Conservation (phyloP, 2,329 filamentous ascomycete species). For the Tolypocladium amazonense region DNA sequence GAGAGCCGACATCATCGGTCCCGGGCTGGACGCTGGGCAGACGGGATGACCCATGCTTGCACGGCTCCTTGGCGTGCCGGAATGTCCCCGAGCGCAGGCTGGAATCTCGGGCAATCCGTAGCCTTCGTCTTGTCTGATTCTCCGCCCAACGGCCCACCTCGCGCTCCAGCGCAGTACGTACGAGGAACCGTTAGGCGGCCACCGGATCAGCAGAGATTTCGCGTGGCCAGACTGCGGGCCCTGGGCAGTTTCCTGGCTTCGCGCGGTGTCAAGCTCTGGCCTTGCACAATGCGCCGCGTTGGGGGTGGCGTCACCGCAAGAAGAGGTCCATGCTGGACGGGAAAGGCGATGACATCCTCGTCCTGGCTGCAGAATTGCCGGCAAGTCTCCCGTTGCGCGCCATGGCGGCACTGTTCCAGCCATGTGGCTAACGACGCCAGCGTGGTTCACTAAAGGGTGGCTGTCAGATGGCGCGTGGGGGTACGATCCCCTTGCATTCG, state of each 20-base stretch:
- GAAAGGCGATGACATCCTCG: not conserved
- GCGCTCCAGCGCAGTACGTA: not conserved
- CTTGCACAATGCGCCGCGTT: not conserved
- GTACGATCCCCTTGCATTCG: not conserved
- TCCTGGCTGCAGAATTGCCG: not conserved
- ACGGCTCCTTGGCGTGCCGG: not conserved
- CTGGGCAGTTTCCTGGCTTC: not conserved
- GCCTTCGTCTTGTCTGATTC: not conserved
- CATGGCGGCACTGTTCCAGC: not conserved
- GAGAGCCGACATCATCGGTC: not conserved
- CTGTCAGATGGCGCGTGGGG: not conserved
- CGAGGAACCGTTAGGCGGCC: not conserved
- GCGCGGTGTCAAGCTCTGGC: not conserved
- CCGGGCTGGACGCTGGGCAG: not conserved
- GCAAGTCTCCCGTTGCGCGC: not conserved
- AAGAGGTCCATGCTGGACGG: not conserved
- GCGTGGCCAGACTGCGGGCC: not conserved
- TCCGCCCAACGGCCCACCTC: not conserved
- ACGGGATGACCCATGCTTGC: not conserved
- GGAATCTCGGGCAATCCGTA: not conserved
- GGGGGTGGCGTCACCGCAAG: not conserved
- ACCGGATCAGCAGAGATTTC: slow-evolving; percentile 1
- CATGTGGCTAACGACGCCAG: not conserved
- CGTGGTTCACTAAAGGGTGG: not conserved
- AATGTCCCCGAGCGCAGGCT: not conserved